Conservation (phyloP, 2,329 filamentous ascomycete genomes). For the Alternaria ethzedia region DNA sequence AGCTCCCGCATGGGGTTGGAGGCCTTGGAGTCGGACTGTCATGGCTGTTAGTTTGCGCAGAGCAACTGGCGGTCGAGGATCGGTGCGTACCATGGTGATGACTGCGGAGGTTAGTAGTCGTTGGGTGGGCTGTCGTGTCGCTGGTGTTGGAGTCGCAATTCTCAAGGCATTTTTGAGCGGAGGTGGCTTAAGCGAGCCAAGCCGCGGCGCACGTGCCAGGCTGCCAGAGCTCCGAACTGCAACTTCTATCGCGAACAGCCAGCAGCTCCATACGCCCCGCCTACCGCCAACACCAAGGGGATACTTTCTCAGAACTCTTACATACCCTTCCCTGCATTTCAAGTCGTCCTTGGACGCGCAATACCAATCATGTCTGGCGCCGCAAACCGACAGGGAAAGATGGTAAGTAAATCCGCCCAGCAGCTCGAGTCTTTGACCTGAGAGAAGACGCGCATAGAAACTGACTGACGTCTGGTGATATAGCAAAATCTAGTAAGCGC, state of each 20-base stretch:
- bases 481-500: slow-evolving; percentile 70
- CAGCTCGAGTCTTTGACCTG: slow-evolving; percentile 43
- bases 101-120: slow-evolving; percentile 48
- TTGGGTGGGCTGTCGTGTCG: slow-evolving; percentile 38
- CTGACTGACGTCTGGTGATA: slow-evolving; percentile 51
- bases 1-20: slow-evolving; percentile 99
- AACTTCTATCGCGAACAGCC: slow-evolving; percentile 18
- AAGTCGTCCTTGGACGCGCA: slow-evolving; percentile 55
- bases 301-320: slow-evolving; percentile 9
- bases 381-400: slow-evolving; percentile 94
- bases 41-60: slow-evolving; percentile 30
- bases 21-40: slow-evolving; percentile 66
- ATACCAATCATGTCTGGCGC: slow-evolving; percentile 51
- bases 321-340: slow-evolving; percentile 5
- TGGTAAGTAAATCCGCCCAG: slow-evolving; percentile 72
- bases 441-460: slow-evolving; percentile 54
- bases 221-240: slow-evolving; percentile 24
- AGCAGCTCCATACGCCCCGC: slow-evolving; percentile 35
- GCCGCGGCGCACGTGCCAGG: slow-evolving; percentile 20
- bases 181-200: slow-evolving; percentile 28
- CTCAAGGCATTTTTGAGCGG: slow-evolving; percentile 27
- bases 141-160: slow-evolving; percentile 28
- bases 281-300: slow-evolving; percentile 24
- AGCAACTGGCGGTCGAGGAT: slow-evolving; percentile 1
- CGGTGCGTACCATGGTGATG: slow-evolving; percentile 48